Conservation (phyloP, 2,329 filamentous ascomycete species). For the Aspergillus flavus region DNA sequence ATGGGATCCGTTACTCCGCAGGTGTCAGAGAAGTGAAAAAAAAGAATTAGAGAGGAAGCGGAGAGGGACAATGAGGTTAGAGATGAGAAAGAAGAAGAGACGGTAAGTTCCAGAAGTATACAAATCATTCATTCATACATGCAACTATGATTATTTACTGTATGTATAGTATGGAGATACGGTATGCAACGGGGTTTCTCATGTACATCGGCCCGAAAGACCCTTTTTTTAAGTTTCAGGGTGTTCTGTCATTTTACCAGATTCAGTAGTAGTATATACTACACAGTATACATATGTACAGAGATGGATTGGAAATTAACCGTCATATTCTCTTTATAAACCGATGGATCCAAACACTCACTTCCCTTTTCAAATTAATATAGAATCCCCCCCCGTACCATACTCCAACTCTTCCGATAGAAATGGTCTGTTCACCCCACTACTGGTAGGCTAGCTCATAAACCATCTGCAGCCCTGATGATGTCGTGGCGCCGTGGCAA, state of each 20-base stretch:
- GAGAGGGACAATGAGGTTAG: background rate
- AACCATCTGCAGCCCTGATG: background rate
- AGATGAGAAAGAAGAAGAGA: background rate
- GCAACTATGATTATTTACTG: background rate
- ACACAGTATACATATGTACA: too few species aligned
- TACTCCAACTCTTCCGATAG: too few species aligned
- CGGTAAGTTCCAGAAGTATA: background rate
- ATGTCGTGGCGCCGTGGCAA: conserved; percentile 7
- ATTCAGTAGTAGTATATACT: too few species aligned
- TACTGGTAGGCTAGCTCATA: background rate
- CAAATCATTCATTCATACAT: background rate
- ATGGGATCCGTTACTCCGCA: background rate
- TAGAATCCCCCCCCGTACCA: background rate
- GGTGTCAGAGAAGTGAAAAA: background rate
- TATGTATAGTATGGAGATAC: background rate
- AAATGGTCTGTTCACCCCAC: too few species aligned
- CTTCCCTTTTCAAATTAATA: background rate
- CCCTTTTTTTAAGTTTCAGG: background rate
- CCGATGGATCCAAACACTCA: background rate
- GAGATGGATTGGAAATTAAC: background rate
- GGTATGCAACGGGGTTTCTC: background rate
- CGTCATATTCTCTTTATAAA: background rate
- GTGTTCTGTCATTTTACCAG: too few species aligned
- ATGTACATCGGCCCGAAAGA: background rate
- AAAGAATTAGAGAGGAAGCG: background rate